Evolutionary conservation across 2,329 filamentous ascomycete species (phyloP).

Genomic region (Neofusicoccum laricinum): DNA sequence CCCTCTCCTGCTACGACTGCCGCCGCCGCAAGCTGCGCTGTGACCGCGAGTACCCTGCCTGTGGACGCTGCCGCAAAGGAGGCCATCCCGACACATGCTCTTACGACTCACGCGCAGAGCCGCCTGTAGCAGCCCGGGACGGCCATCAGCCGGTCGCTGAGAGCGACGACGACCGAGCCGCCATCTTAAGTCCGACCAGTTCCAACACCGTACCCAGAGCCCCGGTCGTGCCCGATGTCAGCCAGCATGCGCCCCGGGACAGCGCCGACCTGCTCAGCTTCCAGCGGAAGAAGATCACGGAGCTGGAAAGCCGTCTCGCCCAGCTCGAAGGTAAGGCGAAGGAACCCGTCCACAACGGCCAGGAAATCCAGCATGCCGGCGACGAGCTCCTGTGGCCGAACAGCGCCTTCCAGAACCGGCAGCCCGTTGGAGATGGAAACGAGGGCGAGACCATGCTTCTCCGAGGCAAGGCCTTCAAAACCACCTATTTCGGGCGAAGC

Average conservation of each 20-base stretch:
- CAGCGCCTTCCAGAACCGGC: slow-evolving; percentile 18
- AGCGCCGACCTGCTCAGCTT: slow-evolving; percentile 24
- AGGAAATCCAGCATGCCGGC: slow-evolving; percentile 15
- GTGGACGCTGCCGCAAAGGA: slow-evolving; percentile 43
- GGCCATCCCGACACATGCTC: slow-evolving; percentile 42
- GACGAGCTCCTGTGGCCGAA: slow-evolving; percentile 14
- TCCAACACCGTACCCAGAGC: slow-evolving; percentile 11
- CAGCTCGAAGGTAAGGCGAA: slow-evolving; percentile 27
- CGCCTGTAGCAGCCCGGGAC: slow-evolving; percentile 5
- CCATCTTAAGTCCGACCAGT: slow-evolving; percentile 11
- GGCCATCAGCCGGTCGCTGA: not conserved
- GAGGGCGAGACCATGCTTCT: slow-evolving; percentile 40
- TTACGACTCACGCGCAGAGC: slow-evolving; percentile 36
- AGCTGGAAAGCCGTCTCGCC: slow-evolving; percentile 31
- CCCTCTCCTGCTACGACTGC: slow-evolving; percentile 47
- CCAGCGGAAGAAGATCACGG: slow-evolving; percentile 24
- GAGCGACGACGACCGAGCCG: slow-evolving; percentile 18
- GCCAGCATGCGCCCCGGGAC: not conserved
- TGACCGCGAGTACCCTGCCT: slow-evolving; percentile 44
- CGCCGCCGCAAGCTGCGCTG: slow-evolving; percentile 48
- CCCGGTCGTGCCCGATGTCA: not conserved
- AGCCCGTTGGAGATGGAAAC: not conserved
- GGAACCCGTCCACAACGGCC: slow-evolving; percentile 22
- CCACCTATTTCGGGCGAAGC: slow-evolving; percentile 44
- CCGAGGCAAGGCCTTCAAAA: slow-evolving; percentile 44